These are phyloP conservation scores for Colletotrichum sp. DNA, from an alignment of 2,329 filamentous ascomycete species.

Conservation along the genomic window DNA sequence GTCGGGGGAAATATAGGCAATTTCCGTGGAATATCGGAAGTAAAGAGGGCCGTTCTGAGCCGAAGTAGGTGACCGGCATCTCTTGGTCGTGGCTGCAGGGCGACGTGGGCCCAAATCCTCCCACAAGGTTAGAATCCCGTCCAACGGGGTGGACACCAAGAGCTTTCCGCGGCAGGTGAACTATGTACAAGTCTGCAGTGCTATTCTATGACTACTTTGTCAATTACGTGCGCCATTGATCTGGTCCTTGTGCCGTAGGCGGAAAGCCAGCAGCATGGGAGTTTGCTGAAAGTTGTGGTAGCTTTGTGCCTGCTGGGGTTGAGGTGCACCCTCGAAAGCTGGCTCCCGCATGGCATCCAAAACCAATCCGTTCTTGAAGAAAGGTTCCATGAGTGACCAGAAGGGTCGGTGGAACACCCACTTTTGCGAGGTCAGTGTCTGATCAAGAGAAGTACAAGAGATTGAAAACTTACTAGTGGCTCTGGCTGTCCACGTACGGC, in stretches of 20 bases:
- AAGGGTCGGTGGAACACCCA: not conserved
- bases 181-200: not conserved
- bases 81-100: not conserved
- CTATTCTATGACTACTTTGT: not conserved
- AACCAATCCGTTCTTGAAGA: not conserved
- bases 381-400: not conserved
- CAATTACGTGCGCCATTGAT: not conserved
- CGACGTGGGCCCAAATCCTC: not conserved
- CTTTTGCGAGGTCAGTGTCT: not conserved
- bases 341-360: not conserved
- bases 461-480: not conserved
- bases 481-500: not conserved
- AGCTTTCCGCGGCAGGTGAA: not conserved
- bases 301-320: not conserved
- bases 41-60: not conserved
- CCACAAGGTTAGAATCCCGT: not conserved
- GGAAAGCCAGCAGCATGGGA: not conserved
- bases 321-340: not conserved
- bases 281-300: not conserved
- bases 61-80: not conserved
- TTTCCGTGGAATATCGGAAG: not conserved
- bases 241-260: not conserved
- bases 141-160: not conserved
- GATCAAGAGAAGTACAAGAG: not conserved
- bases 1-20: not conserved